These are phyloP conservation scores for Mycena chlorophos DNA, from an alignment of 768 basidiomycete genomes.

Conservation along the genomic window DNA sequence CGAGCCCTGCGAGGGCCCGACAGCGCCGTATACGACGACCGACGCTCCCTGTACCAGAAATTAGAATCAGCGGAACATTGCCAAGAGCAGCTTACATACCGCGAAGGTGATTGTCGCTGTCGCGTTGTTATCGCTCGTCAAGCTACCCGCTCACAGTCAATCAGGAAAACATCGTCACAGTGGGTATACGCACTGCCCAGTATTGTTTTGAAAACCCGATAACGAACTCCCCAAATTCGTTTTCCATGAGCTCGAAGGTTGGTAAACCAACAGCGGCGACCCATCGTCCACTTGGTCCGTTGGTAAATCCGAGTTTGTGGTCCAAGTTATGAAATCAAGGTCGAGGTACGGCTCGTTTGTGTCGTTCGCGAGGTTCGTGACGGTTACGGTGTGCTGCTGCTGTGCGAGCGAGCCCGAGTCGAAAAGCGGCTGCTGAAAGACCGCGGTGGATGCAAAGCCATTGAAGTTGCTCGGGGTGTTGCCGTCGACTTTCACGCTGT, in stretches of 20 bases:
- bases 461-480: slow-evolving; percentile 16
- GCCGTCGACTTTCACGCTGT: slow-evolving; percentile 34
- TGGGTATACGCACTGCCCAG: slow-evolving; percentile 31
- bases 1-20: slow-evolving; percentile 27
- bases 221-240: slow-evolving; percentile 20
- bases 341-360: slow-evolving; percentile 25
- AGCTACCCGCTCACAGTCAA: too few species aligned
- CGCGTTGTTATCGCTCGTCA: slow-evolving; percentile 18
- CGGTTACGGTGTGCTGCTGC: slow-evolving; percentile 31
- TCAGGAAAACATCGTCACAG: too few species aligned
- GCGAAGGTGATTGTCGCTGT: slow-evolving; percentile 21
- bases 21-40: slow-evolving; percentile 37
- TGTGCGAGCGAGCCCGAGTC: slow-evolving; percentile 27
- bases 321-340: slow-evolving; percentile 34
- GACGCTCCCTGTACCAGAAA: slow-evolving; percentile 22
- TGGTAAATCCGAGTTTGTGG: slow-evolving; percentile 2
- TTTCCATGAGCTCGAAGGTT: slow-evolving; percentile 28
- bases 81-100: slow-evolving; percentile 10
- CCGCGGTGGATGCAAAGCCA: slow-evolving; percentile 18
- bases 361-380: slow-evolving; percentile 19
- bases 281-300: slow-evolving; percentile 30
- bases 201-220: slow-evolving; percentile 30
- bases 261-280: slow-evolving; percentile 33
- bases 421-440: slow-evolving; percentile 36
- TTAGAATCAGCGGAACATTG: not conserved